Conservation (phyloP, 169 alveolate genomes). For the Plasmodium ovale region DNA sequence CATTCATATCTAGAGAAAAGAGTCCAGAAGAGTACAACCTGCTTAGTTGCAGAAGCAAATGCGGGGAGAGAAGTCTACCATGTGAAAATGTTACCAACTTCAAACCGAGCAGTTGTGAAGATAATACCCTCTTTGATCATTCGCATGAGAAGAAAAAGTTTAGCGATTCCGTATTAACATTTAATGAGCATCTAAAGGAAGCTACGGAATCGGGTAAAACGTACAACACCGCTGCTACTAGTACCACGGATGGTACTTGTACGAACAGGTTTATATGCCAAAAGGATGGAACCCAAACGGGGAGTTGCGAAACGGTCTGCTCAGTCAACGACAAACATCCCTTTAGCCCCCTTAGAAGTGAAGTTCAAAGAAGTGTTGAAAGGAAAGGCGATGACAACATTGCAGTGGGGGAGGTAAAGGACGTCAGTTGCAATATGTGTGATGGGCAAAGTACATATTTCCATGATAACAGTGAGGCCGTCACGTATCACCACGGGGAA, state of each 20-base stretch:
- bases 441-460: background rate
- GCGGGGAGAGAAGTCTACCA: background rate
- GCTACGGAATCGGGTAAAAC: background rate
- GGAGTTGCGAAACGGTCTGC: slow-evolving; percentile 20
- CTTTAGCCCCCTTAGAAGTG: background rate
- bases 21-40: too few species aligned
- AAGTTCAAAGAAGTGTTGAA: background rate
- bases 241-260: background rate
- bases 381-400: background rate
- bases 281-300: background rate
- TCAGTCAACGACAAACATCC: background rate
- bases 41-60: too few species aligned
- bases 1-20: too few species aligned
- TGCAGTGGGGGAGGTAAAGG: background rate
- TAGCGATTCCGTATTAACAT: background rate
- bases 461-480: background rate
- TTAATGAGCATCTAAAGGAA: background rate
- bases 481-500: background rate
- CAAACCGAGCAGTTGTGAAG: background rate
- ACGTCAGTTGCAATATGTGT: background rate
- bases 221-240: background rate
- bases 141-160: background rate
- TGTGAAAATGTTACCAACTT: background rate
- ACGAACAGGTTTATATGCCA: background rate
- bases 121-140: background rate